Conservation (phyloP, 2,329 filamentous ascomycete species). For the Ascomycota sp. region DNA sequence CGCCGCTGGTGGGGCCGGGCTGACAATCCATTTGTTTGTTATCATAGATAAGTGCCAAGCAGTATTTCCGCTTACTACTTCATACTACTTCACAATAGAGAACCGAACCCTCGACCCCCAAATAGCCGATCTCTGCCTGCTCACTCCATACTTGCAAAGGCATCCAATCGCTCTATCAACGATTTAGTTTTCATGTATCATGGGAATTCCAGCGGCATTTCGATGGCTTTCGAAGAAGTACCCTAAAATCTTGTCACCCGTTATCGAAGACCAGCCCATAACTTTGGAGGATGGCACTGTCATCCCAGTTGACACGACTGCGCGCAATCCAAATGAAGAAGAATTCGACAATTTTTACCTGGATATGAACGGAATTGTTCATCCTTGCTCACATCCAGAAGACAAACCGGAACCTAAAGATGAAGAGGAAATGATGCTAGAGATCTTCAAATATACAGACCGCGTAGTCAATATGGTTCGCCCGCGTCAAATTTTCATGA, state of each 20-base stretch:
- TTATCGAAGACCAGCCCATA: constrained; percentile 67
- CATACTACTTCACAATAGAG: no score
- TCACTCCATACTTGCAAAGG: no score
- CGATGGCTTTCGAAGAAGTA: constrained; percentile 95
- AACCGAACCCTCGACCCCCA: no score
- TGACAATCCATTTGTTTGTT: no score
- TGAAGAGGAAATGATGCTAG: constrained; percentile 98
- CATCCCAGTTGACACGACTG: constrained; percentile 68
- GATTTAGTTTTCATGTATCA: constrained; percentile 13
- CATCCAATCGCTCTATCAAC: no score
- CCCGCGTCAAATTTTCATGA: constrained; percentile 87
- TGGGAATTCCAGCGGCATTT: constrained; percentile 92
- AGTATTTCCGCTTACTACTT: no score
- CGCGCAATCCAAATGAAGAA: constrained; percentile 87
- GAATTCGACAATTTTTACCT: constrained; percentile 96
- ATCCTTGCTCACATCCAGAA: constrained; percentile 95
- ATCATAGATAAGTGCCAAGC: no score
- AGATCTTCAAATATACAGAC: constrained; percentile 96
- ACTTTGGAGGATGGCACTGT: constrained; percentile 61
- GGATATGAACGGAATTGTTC: constrained; percentile 98
- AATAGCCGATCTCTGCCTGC: no score
- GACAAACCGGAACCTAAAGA: constrained; percentile 77
- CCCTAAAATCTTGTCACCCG: constrained; percentile 86
- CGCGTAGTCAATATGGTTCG: constrained; percentile 97
- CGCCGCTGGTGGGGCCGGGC: no score